Conservation (phyloP, 495 filamentous ascomycete genomes). For the Polyplosphaeria fusca region DNA sequence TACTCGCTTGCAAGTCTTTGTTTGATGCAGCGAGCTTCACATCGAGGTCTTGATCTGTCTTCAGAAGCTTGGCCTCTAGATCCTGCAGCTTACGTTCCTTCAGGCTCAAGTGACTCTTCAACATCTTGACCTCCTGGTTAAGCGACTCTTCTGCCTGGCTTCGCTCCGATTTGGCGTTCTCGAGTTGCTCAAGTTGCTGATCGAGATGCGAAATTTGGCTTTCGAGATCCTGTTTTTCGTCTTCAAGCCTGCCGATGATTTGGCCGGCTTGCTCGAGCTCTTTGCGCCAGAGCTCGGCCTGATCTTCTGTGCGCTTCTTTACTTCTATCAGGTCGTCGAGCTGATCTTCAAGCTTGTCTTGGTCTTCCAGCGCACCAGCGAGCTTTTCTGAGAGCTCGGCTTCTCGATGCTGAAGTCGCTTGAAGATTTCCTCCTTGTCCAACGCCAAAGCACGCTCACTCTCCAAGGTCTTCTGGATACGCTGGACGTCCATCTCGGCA, state of each 20-base stretch:
- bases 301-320: constrained; percentile 83
- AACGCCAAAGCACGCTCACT: constrained; percentile 90
- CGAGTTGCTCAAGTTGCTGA: constrained; percentile 61
- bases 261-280: constrained; percentile 89
- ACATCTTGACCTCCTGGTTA: constrained; percentile 79
- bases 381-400: constrained; percentile 88
- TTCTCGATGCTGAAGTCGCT: constrained; percentile 84
- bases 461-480: constrained; percentile 88
- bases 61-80: constrained; percentile 76
- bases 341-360: constrained; percentile 89
- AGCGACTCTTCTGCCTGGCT: constrained; percentile 70
- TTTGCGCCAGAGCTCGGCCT: constrained; percentile 70
- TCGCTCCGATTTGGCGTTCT: constrained; percentile 63
- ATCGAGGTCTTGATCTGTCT: constrained; percentile 85
- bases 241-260: constrained; percentile 78
- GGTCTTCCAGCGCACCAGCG: constrained; percentile 87
- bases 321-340: constrained; percentile 84
- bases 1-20: constrained; percentile 74
- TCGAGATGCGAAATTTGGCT: constrained; percentile 66
- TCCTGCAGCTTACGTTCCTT: constrained; percentile 91
- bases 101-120: constrained; percentile 82
- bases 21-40: constrained; percentile 75
- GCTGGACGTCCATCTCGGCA: constrained; percentile 78
- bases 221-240: constrained; percentile 73
- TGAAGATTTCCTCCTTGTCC: constrained; percentile 98